Percentiles rank a stretch among this genome's conserved stretches.
These are phyloP conservation scores for Clavispora carvajalis DNA, from an alignment of 805 yeast genomes.

Conservation along the genomic window DNA sequence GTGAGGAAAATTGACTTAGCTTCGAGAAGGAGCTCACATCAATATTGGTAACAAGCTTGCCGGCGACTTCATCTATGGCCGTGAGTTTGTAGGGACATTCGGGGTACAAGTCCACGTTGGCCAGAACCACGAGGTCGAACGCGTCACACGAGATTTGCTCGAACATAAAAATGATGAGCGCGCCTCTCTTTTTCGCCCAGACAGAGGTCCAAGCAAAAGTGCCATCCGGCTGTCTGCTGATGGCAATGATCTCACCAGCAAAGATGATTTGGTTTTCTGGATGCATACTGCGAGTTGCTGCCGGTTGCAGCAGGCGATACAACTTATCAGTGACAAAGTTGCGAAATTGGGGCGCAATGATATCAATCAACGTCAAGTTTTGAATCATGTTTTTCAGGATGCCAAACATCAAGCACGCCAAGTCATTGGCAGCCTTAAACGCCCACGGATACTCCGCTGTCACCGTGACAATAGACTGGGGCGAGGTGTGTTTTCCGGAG, in stretches of 20 bases:
- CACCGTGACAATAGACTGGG: constrained; percentile 85
- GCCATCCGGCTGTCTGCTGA: constrained; percentile 57
- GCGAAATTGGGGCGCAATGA: constrained; percentile 72
- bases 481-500: constrained; percentile 64
- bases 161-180: constrained; percentile 72
- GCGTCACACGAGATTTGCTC: constrained; percentile 67
- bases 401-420: constrained; percentile 85
- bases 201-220: constrained; percentile 77
- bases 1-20: constrained; percentile 21
- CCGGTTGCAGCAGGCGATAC: constrained; percentile 8
- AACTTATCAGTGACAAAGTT: constrained; percentile 61
- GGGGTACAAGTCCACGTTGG: constrained; percentile 5
- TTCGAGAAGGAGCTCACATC: constrained; percentile 12
- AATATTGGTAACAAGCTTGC: constrained; percentile 22
- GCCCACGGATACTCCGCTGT: constrained; percentile 70
- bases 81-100: constrained; percentile 15
- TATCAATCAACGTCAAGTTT: constrained; percentile 63
- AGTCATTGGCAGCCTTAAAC: constrained; percentile 79
- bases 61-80: constrained; percentile 31
- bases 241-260: constrained; percentile 82
- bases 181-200: constrained; percentile 80
- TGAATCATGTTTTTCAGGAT: constrained; percentile 60
- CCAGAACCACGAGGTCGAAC: constrained; percentile 18
- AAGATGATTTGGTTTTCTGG: constrained; percentile 42
- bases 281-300: background rate